phyloP scores from a whole-genome alignment of 225 moss, liverwort and hornwort genomes.

The Thuidium tamariscinum region DNA sequence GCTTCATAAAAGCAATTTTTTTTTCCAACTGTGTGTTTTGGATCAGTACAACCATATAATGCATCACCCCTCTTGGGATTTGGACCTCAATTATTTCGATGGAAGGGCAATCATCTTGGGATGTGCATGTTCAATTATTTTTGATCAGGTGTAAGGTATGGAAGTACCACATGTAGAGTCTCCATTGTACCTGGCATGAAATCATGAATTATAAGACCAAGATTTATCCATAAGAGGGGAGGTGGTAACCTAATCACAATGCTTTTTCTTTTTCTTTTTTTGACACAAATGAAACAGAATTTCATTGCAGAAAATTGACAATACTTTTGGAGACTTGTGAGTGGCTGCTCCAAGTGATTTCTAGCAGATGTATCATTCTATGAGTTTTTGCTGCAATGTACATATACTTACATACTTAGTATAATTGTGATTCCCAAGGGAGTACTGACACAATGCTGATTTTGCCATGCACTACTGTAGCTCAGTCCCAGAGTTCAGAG shows the following conservation, averaged over 20 bases:
- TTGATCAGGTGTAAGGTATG: neutral
- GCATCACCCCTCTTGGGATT: neutral
- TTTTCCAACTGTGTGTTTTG: neutral
- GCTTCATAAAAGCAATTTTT: neutral
- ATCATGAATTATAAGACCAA: neutral
- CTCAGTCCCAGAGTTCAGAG: neutral
- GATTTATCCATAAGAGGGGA: neutral
- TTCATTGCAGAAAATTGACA: too few relatives aligned
- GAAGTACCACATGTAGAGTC: neutral
- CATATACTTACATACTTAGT: neutral
- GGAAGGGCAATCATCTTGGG: neutral
- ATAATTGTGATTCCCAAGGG: neutral
- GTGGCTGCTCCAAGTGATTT: neutral
- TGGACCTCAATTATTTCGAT: neutral
- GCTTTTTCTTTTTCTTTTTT: too few relatives aligned
- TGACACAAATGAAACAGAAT: too few relatives aligned
- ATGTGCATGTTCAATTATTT: conserved; percentile 1
- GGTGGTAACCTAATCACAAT: too few relatives aligned
- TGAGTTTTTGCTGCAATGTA: neutral
- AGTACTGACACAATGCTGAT: conserved; percentile 3
- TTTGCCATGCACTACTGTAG: neutral
- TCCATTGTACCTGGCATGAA: neutral
- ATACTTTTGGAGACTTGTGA: neutral
- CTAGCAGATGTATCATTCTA: neutral
- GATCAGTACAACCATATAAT: neutral